A percentile compares a stretch with the other conserved stretches of the same genome.
Evolutionary conservation across 306 rosid genomes (phyloP).

Genomic region (Rubus idaeus): DNA sequence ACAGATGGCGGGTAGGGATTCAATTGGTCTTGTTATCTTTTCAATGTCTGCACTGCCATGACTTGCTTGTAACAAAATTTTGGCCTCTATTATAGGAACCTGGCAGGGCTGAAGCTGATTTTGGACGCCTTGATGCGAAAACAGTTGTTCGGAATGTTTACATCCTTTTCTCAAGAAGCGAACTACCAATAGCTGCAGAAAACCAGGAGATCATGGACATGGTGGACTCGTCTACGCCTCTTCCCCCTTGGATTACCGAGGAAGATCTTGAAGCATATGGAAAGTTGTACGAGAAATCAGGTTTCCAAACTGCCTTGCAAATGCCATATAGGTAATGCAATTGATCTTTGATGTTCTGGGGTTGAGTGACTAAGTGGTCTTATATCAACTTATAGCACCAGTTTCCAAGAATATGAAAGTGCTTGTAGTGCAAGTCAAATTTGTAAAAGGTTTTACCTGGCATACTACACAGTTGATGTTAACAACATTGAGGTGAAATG

Average conservation of each 20-base stretch:
- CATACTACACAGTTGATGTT: too few relatives aligned
- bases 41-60: background rate
- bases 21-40: background rate
- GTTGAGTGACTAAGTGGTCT: too few relatives aligned
- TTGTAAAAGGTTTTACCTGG: too few relatives aligned
- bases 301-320: slow-evolving; percentile 57
- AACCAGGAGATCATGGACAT: slow-evolving; percentile 62
- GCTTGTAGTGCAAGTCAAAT: too few relatives aligned
- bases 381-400: slow-evolving; percentile 1
- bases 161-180: slow-evolving; percentile 59
- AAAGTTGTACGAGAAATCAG: slow-evolving; percentile 49
- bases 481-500: too few relatives aligned
- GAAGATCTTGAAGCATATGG: slow-evolving; percentile 53
- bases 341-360: background rate
- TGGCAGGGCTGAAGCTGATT: slow-evolving; percentile 66
- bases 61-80: background rate
- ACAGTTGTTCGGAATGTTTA: slow-evolving; percentile 49
- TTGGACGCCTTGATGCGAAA: slow-evolving; percentile 50
- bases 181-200: slow-evolving; percentile 51
- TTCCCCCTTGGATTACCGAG: slow-evolving; percentile 63
- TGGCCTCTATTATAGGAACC: slow-evolving; percentile 35
- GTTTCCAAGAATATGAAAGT: background rate
- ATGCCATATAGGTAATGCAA: slow-evolving; percentile 55
- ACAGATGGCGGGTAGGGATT: slow-evolving; percentile 47
- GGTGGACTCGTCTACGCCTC: slow-evolving; percentile 48